Base-by-base conservation (phyloP, 2,329 filamentous ascomycete species). In the Xylariaceae sp. region DNA sequence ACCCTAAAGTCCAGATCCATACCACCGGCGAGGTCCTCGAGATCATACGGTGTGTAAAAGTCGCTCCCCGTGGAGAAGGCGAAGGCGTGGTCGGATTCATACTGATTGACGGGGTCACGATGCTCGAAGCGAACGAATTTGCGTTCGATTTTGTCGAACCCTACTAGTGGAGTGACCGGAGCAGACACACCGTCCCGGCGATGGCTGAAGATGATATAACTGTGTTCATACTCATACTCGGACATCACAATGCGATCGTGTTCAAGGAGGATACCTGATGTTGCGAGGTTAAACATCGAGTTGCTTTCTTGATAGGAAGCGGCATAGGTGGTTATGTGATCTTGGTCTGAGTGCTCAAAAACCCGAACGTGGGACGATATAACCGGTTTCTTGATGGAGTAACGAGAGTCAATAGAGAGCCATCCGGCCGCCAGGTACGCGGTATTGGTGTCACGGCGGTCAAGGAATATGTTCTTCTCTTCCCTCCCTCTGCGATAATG, bases 391-490 rank as follows among this genome's bases (percentile, higher is more conserved):
- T 4, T 18, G 23, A 7, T 23, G 18, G n/a, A 7, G 18, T 11
- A 50, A 4, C 17, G 48, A 18, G 17, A 13, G n/a, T 45, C n/a
- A 45, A 1, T 0, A 23, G 37, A 23, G n/a, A 1, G 15, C 49
- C 61, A 64, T 2, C 49, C 59, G 13, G 64, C 65, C 45, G 63
- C 65, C 10, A 69, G 51, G 49, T 62, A 67, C 8, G 67, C 13
- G 2, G 56, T 67, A 5, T 51, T 57, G 39, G 17, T 51, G 10
- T 66, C 61, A 11, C 53, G 57, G 41, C 59, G 59, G 52, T 66
- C 64, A 49, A 68, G 64, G 47, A 68, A 60, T 7, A 57, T 55
- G 7, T 51, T 17, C 7, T 18, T 41, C 23, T 45, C 65, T 62
- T 63, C 4, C 17, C 37, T 48, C 9, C 17, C 6, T 37, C 23